Evolutionary conservation across 177 flowering plant species (phyloP).

Genomic region (Vitis hybrid): DNA sequence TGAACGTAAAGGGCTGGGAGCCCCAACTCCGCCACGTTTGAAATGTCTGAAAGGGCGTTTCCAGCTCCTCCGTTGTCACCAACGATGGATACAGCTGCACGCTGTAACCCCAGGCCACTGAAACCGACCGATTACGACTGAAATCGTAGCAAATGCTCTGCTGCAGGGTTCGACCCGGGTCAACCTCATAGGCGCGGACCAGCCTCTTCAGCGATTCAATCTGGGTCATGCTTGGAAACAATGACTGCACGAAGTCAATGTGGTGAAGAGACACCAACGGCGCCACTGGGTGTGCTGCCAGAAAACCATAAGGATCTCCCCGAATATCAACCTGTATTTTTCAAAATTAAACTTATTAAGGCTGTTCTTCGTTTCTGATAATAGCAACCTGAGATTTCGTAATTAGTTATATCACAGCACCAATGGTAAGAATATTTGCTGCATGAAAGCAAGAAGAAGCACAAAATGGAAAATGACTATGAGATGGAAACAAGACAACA

Average conservation of each 20-base stretch:
- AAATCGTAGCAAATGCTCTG: conserved; percentile 57
- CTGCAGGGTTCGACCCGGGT: conserved; percentile 53
- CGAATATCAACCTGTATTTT: conserved; percentile 53
- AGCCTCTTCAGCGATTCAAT: conserved; percentile 33
- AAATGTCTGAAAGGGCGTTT: conserved; percentile 48
- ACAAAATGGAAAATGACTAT: too few species aligned
- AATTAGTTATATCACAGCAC: too few species aligned
- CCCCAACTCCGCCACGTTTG: conserved; percentile 44
- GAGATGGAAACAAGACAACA: too few species aligned
- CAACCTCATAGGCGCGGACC: conserved; percentile 34
- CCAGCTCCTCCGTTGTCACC: conserved; percentile 32
- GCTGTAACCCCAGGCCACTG: conserved; percentile 69
- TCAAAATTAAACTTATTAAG: too few species aligned
- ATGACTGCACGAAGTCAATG: conserved; percentile 47
- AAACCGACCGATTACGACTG: conserved; percentile 48
- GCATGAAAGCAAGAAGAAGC: too few species aligned
- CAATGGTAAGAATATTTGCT: too few species aligned
- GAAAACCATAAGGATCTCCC: conserved; percentile 54
- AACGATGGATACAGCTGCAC: conserved; percentile 46
- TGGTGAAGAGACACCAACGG: conserved; percentile 75
- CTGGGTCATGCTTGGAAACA: conserved; percentile 36
- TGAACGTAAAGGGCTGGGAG: conserved; percentile 44
- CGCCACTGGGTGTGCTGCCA: conserved; percentile 71
- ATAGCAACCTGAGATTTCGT: too few species aligned
- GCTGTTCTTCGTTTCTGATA: too few species aligned